phyloP scores from a whole-genome alignment of 2,329 filamentous ascomycete genomes.

The Talaromyces rugulosus region DNA sequence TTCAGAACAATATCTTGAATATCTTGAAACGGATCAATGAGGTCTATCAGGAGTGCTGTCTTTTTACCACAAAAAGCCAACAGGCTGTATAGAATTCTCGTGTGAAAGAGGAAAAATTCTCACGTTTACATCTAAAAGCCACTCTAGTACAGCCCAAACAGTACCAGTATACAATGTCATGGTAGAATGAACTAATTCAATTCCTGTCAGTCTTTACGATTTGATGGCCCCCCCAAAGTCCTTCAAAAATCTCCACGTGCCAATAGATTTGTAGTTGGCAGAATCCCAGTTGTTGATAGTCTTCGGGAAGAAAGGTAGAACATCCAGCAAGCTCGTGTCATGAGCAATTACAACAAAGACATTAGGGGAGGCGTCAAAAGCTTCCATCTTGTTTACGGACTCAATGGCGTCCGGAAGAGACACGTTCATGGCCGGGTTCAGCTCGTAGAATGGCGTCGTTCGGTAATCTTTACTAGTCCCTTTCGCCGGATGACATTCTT shows the following conservation, averaged over 20 bases:
- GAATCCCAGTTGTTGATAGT: conserved; percentile 2
- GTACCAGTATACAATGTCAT: too few species aligned
- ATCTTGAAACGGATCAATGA: not conserved
- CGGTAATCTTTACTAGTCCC: not conserved
- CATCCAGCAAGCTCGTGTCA: conserved; percentile 7
- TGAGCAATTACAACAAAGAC: conserved; percentile 13
- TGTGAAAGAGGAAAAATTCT: too few species aligned
- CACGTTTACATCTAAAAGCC: too few species aligned
- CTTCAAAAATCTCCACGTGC: conserved; percentile 2
- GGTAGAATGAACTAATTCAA: too few species aligned
- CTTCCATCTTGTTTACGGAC: conserved; percentile 1
- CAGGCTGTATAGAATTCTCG: too few species aligned
- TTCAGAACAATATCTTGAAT: not conserved
- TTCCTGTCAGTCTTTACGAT: too few species aligned
- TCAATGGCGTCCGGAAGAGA: not conserved
- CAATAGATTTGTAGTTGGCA: not conserved
- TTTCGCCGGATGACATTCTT: not conserved
- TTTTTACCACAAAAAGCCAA: too few species aligned
- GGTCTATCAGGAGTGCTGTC: not conserved
- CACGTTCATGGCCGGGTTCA: not conserved
- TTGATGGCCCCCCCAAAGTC: not conserved
- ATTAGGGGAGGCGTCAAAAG: conserved; percentile 4
- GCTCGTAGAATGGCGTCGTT: conserved; percentile 3
- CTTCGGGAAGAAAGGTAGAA: conserved; percentile 4
- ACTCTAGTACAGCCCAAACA: too few species aligned